Base-by-base conservation (phyloP, 495 filamentous ascomycete genomes). In the Aspergillus sclerotiicarbonarius region DNA sequence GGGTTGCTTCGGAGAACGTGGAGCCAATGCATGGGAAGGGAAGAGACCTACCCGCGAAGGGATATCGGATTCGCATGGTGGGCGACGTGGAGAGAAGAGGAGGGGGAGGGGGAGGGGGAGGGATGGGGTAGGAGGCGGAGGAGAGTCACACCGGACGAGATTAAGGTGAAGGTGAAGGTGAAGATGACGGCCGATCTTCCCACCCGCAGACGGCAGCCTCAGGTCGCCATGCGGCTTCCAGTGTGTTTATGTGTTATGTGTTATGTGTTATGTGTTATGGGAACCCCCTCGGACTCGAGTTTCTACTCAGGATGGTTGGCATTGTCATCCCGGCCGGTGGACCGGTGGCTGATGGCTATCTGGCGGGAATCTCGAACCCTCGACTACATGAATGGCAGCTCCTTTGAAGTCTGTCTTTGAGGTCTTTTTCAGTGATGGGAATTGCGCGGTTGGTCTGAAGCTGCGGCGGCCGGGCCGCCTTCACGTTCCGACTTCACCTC, bases 11-110 rank as follows among this genome's bases (percentile, higher is more conserved):
- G 25, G 25, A 25, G 5, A 5, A 25, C 7, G 15, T 41, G 37
- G 37, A 15, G 37, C 5, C 37, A n/a, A n/a, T 15, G 13, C 8
- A n/a, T 12, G 37, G 37, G n/a, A 12, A n/a, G 0, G 2, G 13
- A 16, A 39, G 25, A 61, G 6, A 70, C 76, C 62, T 60, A 90
- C 89, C 84, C 70, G 88, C 88, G 65, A 92, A 92, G 60, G 84
- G 82, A 60, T 84, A 80, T 59, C 88, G 81, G 72, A 91, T 84
- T 69, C 87, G 84, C 86, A 90, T 88, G 15, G 51, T 82, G 65
- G 33, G 20, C 7, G 29, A 51, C 57, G 52, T 51, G 51, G 66
- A 57, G 41, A 62, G 60, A 60, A 57, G 57, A 41, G 54, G 58
- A 62, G 56, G 56, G 61, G 53, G 53, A 54, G 8, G 13, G 16